These are phyloP conservation scores for Multifurca ochricompacta DNA, from an alignment of 768 basidiomycete species.

Conservation along the genomic window DNA sequence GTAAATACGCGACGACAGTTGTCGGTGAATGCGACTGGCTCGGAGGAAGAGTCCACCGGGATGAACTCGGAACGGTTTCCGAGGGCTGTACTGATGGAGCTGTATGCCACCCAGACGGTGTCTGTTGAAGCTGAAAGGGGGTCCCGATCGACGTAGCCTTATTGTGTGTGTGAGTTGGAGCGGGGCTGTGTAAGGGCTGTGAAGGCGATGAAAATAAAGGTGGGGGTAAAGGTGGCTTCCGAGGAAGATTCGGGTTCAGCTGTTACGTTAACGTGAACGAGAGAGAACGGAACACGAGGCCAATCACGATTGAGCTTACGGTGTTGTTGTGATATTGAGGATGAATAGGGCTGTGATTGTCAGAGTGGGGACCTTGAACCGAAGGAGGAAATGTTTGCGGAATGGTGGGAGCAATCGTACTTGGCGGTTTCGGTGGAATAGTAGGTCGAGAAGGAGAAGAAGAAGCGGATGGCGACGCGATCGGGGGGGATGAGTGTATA, in stretches of 20 bases:
- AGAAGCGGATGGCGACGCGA: slow-evolving; percentile 16
- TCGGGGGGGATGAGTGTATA: slow-evolving; percentile 8
- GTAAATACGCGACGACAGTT: slow-evolving; percentile 6
- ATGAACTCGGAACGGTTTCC: slow-evolving; percentile 3
- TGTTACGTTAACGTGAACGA: slow-evolving; percentile 19
- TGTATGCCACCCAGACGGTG: slow-evolving; percentile 3
- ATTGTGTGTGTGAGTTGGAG: slow-evolving; percentile 19
- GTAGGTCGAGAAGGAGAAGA: slow-evolving; percentile 23
- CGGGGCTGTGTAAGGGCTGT: slow-evolving; percentile 19
- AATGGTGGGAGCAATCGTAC: slow-evolving; percentile 1
- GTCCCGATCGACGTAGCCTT: slow-evolving; percentile 19
- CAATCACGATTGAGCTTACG: slow-evolving; percentile 9
- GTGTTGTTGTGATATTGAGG: background rate
- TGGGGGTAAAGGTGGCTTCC: slow-evolving; percentile 31
- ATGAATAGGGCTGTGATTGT: slow-evolving; percentile 10
- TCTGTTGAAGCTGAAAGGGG: slow-evolving; percentile 4
- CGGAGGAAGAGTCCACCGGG: slow-evolving; percentile 25
- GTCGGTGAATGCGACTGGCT: slow-evolving; percentile 25
- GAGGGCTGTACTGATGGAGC: background rate
- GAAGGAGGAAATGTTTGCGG: background rate
- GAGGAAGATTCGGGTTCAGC: slow-evolving; percentile 21
- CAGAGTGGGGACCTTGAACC: background rate
- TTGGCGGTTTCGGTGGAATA: slow-evolving; percentile 13
- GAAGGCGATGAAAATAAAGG: slow-evolving; percentile 30
- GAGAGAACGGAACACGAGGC: slow-evolving; percentile 14